Percentiles rank a stretch among this genome's conserved stretches.
Evolutionary conservation across 345 rosid genomes (phyloP).

Genomic region (Rhodamnia rubescens): DNA sequence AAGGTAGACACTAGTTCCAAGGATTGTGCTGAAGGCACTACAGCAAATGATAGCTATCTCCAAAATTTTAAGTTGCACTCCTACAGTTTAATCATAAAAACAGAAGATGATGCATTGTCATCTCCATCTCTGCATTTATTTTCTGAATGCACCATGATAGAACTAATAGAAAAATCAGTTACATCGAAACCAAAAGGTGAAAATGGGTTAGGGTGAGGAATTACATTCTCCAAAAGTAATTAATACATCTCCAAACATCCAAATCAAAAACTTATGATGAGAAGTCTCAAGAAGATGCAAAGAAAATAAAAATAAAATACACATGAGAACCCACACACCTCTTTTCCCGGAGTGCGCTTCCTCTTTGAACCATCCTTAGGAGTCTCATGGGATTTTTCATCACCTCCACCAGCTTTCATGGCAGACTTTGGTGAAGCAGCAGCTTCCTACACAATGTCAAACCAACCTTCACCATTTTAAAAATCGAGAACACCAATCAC

Average conservation of each 20-base stretch:
- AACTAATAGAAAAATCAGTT: background rate
- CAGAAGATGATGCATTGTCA: background rate
- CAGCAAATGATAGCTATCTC: background rate
- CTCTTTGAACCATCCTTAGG: slow-evolving; percentile 51
- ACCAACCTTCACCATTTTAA: background rate
- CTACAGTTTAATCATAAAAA: background rate
- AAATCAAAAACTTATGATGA: background rate
- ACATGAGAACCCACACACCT: slow-evolving; percentile 1
- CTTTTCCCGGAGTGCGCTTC: slow-evolving; percentile 49
- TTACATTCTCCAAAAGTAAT: background rate
- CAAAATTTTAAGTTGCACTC: background rate
- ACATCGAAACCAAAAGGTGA: background rate
- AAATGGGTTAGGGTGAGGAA: background rate
- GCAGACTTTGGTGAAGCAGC: slow-evolving; percentile 44
- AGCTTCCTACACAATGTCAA: slow-evolving; percentile 27
- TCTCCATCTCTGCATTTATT: background rate
- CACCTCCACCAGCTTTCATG: slow-evolving; percentile 34
- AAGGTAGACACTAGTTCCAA: background rate
- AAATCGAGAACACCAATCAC: background rate
- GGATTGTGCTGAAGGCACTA: background rate
- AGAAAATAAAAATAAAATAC: background rate
- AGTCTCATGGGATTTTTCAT: slow-evolving; percentile 34
- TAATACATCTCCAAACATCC: background rate
- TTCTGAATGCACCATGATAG: background rate
- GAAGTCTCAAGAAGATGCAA: background rate